phyloP scores from a whole-genome alignment of 805 yeast genomes.

The Kodamaea hsintzibuensis region DNA sequence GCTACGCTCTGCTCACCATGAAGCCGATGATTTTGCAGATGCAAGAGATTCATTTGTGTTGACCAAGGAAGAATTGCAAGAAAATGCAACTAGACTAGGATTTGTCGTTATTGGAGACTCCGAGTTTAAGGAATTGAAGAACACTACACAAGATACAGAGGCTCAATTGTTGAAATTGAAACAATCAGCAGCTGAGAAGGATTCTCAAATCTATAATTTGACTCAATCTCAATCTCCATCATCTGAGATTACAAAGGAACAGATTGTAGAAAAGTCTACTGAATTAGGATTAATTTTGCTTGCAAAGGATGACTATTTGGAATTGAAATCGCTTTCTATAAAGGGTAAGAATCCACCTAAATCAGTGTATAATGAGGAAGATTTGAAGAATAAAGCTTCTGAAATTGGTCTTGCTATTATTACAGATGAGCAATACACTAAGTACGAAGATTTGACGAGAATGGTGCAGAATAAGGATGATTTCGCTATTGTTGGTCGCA shows the following conservation, averaged over 20 bases:
- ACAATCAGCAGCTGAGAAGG: slow-evolving; percentile 31
- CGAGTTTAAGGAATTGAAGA: slow-evolving; percentile 19
- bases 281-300: slow-evolving; percentile 35
- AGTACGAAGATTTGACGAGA: slow-evolving; percentile 20
- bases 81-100: slow-evolving; percentile 27
- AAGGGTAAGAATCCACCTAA: slow-evolving; percentile 18
- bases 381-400: slow-evolving; percentile 31
- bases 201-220: slow-evolving; percentile 27
- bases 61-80: slow-evolving; percentile 26
- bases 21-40: slow-evolving; percentile 20
- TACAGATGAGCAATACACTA: slow-evolving; percentile 28
- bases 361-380: slow-evolving; percentile 17
- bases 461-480: slow-evolving; percentile 13
- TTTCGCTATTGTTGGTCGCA: slow-evolving; percentile 17
- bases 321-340: slow-evolving; percentile 21
- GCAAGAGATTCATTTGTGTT: slow-evolving; percentile 32
- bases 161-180: slow-evolving; percentile 17
- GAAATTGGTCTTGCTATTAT: slow-evolving; percentile 43
- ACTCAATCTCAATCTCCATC: slow-evolving; percentile 13
- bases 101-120: slow-evolving; percentile 23
- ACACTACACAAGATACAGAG: slow-evolving; percentile 23
- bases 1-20: not conserved
- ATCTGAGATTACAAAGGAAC: slow-evolving; percentile 22
- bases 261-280: slow-evolving; percentile 23
- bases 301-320: slow-evolving; percentile 28